Evolutionary conservation across 306 rosid species (phyloP).

Genomic region (Senna siamea): DNA sequence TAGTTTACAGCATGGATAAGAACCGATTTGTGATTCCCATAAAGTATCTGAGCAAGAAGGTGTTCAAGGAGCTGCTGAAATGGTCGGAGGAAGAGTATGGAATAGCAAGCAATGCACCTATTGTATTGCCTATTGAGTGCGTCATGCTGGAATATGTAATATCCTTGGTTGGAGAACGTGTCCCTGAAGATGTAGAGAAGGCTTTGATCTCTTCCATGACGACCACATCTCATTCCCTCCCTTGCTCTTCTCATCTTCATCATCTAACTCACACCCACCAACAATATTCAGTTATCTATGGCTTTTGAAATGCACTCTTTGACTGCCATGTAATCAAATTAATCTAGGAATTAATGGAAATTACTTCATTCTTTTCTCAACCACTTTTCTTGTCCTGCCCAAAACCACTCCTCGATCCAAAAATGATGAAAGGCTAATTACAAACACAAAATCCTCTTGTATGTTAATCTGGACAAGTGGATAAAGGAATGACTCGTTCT

Average conservation of each 20-base stretch:
- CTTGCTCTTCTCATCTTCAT: slow-evolving; percentile 22
- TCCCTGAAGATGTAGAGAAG: slow-evolving; percentile 42
- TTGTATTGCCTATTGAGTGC: slow-evolving; percentile 40
- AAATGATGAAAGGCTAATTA: no score
- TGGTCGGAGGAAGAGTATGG: slow-evolving; percentile 52
- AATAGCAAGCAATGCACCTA: slow-evolving; percentile 30
- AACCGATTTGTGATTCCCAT: slow-evolving; percentile 45
- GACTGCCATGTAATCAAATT: no score
- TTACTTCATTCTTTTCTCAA: no score
- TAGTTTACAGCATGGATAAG: slow-evolving; percentile 34
- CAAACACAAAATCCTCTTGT: no score
- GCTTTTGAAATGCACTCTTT: no score
- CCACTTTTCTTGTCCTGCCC: no score
- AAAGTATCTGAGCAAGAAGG: slow-evolving; percentile 33
- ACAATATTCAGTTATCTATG: slow-evolving; percentile 36
- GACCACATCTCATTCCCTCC: slow-evolving; percentile 34
- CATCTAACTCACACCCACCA: slow-evolving; percentile 19
- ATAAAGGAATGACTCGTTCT: no score
- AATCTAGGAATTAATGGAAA: no score
- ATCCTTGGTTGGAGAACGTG: slow-evolving; percentile 26
- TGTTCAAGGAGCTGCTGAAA: slow-evolving; percentile 43
- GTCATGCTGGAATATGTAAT: slow-evolving; percentile 43
- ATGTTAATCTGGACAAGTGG: no score
- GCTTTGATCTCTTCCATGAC: slow-evolving; percentile 43
- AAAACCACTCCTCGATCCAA: no score